Conservation (phyloP, 768 basidiomycete species). For the Kwoniella heveanensis region DNA sequence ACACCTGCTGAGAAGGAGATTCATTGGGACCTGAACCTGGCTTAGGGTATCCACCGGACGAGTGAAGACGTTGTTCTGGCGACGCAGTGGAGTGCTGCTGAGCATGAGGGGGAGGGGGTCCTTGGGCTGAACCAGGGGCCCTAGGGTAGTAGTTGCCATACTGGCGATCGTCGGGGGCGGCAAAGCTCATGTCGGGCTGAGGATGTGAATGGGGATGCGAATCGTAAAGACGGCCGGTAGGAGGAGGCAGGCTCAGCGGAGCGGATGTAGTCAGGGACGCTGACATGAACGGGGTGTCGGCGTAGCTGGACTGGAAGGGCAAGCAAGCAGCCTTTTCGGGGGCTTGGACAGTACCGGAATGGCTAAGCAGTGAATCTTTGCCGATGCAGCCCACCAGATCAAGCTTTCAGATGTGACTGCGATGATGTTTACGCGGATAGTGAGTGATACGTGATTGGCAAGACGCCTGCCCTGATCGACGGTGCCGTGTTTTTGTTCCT, state of each 20-base stretch:
- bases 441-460: background rate
- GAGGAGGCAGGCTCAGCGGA: constrained; percentile 27
- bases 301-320: background rate
- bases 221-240: constrained; percentile 22
- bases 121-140: constrained; percentile 31
- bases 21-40: constrained; percentile 27
- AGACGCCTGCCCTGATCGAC: constrained; percentile 17
- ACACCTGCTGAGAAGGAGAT: constrained; percentile 28
- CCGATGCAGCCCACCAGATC: no score
- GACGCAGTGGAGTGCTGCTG: constrained; percentile 19
- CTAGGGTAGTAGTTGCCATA: constrained; percentile 28
- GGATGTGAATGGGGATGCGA: constrained; percentile 14
- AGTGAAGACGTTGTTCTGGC: constrained; percentile 32
- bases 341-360: no score
- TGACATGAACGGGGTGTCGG: constrained; percentile 16
- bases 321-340: background rate
- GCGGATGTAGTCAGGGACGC: constrained; percentile 31
- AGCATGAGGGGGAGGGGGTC: constrained; percentile 21
- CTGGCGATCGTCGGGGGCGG: constrained; percentile 21
- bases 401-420: no score
- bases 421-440: background rate
- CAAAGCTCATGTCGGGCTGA: constrained; percentile 24
- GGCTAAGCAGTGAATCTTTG: no score
- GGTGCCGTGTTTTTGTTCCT: background rate
- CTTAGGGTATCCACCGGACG: constrained; percentile 31